Evolutionary conservation across 179 eudicot genomes (phyloP).

Genomic region (Monotropa hypopitys): DNA sequence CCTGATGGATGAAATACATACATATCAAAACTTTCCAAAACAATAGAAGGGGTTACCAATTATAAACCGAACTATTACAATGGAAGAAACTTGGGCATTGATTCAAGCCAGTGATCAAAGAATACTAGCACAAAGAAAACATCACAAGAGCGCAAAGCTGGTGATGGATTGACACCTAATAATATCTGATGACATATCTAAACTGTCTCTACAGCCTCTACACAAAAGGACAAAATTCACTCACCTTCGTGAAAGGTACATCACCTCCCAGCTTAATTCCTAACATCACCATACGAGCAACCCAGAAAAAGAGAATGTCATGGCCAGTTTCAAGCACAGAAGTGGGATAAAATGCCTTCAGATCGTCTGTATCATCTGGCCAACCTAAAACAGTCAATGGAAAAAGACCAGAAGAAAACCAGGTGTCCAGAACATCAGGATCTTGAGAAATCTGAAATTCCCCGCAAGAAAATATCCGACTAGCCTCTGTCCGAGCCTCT

Average conservation of each 20-base stretch:
- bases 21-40: background rate
- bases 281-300: slow-evolving; percentile 95
- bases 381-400: slow-evolving; percentile 75
- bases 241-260: slow-evolving; percentile 78
- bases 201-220: background rate
- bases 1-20: background rate
- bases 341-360: slow-evolving; percentile 77
- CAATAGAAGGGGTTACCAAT: background rate
- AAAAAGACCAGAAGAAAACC: slow-evolving; percentile 63
- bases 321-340: slow-evolving; percentile 95
- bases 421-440: slow-evolving; percentile 67
- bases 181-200: background rate
- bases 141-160: background rate
- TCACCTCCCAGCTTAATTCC: slow-evolving; percentile 78
- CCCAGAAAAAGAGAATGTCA: slow-evolving; percentile 98
- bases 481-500: slow-evolving; percentile 63
- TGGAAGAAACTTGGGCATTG: background rate
- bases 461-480: slow-evolving; percentile 39
- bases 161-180: background rate
- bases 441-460: slow-evolving; percentile 65
- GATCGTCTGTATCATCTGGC: slow-evolving; percentile 78
- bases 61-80: background rate
- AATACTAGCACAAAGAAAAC: background rate
- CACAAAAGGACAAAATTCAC: slow-evolving; percentile 3
- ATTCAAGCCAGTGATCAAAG: background rate